A percentile compares a stretch with the other conserved stretches of the same genome.
phyloP scores from a whole-genome alignment of 2,329 filamentous ascomycete species.

The Trichoderma atrobrunneum region DNA sequence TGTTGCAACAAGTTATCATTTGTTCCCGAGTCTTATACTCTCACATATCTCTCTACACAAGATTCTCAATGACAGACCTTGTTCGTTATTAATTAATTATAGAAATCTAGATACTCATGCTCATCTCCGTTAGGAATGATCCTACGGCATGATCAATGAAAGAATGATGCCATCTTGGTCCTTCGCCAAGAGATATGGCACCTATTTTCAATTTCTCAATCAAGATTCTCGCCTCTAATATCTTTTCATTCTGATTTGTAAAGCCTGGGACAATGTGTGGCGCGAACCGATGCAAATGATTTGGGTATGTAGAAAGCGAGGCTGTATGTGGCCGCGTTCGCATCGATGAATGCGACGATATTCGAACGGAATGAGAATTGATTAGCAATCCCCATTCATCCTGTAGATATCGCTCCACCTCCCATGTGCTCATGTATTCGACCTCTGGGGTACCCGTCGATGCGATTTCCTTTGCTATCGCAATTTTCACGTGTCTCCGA shows the following conservation, averaged over 20 bases:
- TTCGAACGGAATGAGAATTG: neutral
- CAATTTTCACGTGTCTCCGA: neutral
- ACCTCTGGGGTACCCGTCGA: neutral
- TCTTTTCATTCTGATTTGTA: neutral
- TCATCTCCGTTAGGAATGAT: neutral
- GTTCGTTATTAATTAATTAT: neutral
- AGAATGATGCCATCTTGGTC: neutral
- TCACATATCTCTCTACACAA: neutral
- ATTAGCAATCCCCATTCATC: neutral
- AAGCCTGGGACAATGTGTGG: neutral
- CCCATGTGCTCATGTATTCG: neutral
- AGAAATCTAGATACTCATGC: neutral
- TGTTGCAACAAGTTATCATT: neutral
- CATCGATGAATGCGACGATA: neutral
- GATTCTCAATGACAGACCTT: neutral
- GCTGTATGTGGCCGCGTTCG: neutral
- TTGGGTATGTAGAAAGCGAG: neutral
- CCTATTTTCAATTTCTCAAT: neutral
- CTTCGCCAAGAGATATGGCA: neutral
- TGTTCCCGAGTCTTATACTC: neutral
- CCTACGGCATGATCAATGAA: neutral
- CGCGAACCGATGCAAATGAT: neutral
- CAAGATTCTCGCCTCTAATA: neutral
- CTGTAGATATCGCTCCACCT: neutral
- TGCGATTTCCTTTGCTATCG: neutral